Evolutionary conservation across 345 rosid genomes (phyloP).

Genomic region (Salix caprea): DNA sequence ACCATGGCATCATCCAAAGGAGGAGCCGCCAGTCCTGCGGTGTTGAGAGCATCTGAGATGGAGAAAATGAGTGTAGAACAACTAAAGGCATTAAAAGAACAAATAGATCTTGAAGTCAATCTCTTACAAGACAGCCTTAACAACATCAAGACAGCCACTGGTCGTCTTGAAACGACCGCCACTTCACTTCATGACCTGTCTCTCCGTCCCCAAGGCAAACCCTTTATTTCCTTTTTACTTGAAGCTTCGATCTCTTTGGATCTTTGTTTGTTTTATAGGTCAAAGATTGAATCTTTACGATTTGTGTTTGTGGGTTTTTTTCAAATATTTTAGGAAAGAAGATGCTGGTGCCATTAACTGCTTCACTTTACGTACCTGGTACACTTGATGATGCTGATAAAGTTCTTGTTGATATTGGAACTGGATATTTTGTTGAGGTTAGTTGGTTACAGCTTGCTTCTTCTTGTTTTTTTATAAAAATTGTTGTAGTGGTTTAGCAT

Average conservation of each 20-base stretch:
- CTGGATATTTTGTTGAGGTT: constrained; percentile 98
- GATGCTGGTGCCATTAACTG: constrained; percentile 90
- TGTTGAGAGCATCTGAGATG: constrained; percentile 25
- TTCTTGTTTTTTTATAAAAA: neutral
- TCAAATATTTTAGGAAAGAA: constrained; percentile 40
- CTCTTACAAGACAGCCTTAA: constrained; percentile 90
- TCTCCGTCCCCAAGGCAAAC: constrained; percentile 57
- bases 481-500: too few relatives aligned
- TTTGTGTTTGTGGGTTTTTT: neutral
- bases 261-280: neutral
- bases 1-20: neutral
- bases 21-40: neutral
- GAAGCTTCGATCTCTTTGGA: neutral
- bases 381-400: constrained; percentile 72
- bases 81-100: constrained; percentile 81
- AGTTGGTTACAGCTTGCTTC: neutral
- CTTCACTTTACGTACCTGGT: constrained; percentile 90
- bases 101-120: constrained; percentile 84
- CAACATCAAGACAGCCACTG: constrained; percentile 91
- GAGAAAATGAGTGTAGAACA: constrained; percentile 88
- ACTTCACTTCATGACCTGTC: constrained; percentile 81
- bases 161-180: constrained; percentile 74
- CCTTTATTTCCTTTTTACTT: neutral
- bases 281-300: neutral
- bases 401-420: constrained; percentile 89